Percentiles rank a stretch among this genome's conserved stretches.
These are phyloP conservation scores for Suhomyces ambrosiae DNA, from an alignment of 1,139 yeast species.

Conservation along the genomic window DNA sequence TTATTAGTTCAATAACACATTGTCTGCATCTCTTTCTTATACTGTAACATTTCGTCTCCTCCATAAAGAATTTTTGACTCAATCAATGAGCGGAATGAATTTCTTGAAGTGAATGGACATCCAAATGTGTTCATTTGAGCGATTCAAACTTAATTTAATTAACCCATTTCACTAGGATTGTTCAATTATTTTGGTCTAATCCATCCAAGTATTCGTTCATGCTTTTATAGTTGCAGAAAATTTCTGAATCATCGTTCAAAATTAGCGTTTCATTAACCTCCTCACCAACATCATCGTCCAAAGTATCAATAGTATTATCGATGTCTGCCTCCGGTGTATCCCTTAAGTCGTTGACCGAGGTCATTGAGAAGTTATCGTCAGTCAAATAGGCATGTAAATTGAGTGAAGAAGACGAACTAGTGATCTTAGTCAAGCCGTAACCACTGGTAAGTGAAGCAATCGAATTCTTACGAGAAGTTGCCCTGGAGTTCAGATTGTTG, in stretches of 20 bases:
- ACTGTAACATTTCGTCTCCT: too few species aligned
- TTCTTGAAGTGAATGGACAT: too few species aligned
- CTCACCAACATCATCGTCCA: conserved; percentile 13
- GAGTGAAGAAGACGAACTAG: conserved; percentile 46
- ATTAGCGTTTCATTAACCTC: conserved; percentile 13
- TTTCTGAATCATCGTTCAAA: conserved; percentile 11
- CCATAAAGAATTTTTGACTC: too few species aligned
- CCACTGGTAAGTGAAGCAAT: conserved; percentile 24
- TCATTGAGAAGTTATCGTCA: conserved; percentile 28
- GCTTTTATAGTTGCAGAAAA: conserved; percentile 14
- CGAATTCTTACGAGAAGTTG: conserved; percentile 30
- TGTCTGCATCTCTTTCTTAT: background rate
- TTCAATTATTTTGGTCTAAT: conserved; percentile 1
- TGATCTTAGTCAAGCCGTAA: conserved; percentile 35
- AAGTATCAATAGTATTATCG: conserved; percentile 18
- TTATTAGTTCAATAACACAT: too few species aligned
- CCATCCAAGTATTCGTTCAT: conserved; percentile 34
- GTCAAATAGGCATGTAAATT: conserved; percentile 49
- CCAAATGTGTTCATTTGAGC: too few species aligned
- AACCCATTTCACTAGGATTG: too few species aligned
- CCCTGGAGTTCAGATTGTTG: conserved; percentile 6
- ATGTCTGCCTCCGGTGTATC: conserved; percentile 8
- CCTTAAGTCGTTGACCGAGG: background rate
- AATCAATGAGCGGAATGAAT: too few species aligned
- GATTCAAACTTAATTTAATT: too few species aligned